Base-by-base conservation (phyloP, 2,329 filamentous ascomycete genomes). In the Taxawa tesnikishii region DNA sequence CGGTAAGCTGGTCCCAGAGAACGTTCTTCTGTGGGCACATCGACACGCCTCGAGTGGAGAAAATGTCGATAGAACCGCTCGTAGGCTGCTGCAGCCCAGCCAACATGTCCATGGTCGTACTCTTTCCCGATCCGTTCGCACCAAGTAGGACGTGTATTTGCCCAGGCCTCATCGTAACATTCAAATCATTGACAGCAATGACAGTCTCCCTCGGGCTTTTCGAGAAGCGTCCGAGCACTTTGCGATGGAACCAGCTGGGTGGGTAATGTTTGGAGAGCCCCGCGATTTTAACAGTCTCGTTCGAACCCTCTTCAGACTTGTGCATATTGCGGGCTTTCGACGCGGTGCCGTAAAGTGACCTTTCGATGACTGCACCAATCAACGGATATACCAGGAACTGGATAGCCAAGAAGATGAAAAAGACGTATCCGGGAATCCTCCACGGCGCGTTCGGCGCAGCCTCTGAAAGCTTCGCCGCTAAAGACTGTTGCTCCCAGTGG, bases 1-100 rank as follows among this genome's bases (percentile, higher is more conserved):
- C 84, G 0, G 82, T 92, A 34, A 94, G 60, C 36, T 85, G 78
- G 44, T 88, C 80, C 85, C 87, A 94, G 18, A 94, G 68, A 5
- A 94, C 87, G 45, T 94, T 94, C 63, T 88, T 87, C 52, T 94
- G 87, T 0, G 87, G 87, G 35, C 84, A 88, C 26, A 93, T 76
- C 10, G 87, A 87, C 13, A 94, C 68, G 0, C 83, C 83, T 7
- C 82, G 82, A 7, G 74, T 77, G 1, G 77, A 78, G 42, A 87
- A 77, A 28, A 94, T 77, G 15, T 71, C 73, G 42, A 94, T 90
- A 3, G 67, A 67, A 3, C 87, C 87, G 36, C 70, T 74, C 0
- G 82, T 84, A 14, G 88, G 67, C 27, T 73, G 80, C 44, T 79
- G 83, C 31, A 88, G 69, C 3, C 87, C 87, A 8, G 84, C 81